phyloP scores from a whole-genome alignment of 2,329 filamentous ascomycete species.

The Xylariaceae sp. region DNA sequence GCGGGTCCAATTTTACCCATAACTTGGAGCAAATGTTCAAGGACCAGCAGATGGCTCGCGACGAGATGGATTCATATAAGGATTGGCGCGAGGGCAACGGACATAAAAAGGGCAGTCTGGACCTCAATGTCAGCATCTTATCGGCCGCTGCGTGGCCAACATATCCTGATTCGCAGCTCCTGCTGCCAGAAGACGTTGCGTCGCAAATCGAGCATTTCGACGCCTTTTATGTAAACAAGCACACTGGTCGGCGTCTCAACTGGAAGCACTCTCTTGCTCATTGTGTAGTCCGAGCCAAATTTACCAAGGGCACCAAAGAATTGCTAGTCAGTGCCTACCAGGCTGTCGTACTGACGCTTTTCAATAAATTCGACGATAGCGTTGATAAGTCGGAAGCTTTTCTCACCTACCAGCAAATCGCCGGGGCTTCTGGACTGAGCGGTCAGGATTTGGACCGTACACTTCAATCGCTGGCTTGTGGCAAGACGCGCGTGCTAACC shows the following conservation, averaged over 20 bases:
- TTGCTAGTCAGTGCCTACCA: slow-evolving; percentile 89
- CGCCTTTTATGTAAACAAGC: slow-evolving; percentile 80
- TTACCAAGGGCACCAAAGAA: slow-evolving; percentile 78
- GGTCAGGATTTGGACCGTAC: slow-evolving; percentile 82
- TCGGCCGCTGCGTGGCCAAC: slow-evolving; percentile 89
- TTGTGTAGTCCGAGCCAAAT: slow-evolving; percentile 77
- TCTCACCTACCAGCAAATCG: slow-evolving; percentile 72
- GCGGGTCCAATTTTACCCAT: slow-evolving; percentile 89
- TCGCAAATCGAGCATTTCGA: slow-evolving; percentile 79
- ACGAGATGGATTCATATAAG: slow-evolving; percentile 90
- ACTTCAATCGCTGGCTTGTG: slow-evolving; percentile 90
- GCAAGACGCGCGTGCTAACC: slow-evolving; percentile 74
- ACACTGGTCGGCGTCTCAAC: slow-evolving; percentile 77
- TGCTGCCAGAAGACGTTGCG: slow-evolving; percentile 71
- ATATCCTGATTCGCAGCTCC: slow-evolving; percentile 70
- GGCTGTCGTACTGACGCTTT: slow-evolving; percentile 82
- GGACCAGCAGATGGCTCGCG: slow-evolving; percentile 87
- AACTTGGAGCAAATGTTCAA: slow-evolving; percentile 99
- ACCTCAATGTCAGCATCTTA: slow-evolving; percentile 84
- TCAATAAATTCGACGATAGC: slow-evolving; percentile 63
- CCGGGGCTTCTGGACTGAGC: slow-evolving; percentile 67
- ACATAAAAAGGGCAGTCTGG: slow-evolving; percentile 49
- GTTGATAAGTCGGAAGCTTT: slow-evolving; percentile 46
- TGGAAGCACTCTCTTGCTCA: slow-evolving; percentile 96
- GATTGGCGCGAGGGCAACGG: slow-evolving; percentile 52